Conservation (phyloP, 805 yeast species). For the Schwanniomyces occidentalis region DNA sequence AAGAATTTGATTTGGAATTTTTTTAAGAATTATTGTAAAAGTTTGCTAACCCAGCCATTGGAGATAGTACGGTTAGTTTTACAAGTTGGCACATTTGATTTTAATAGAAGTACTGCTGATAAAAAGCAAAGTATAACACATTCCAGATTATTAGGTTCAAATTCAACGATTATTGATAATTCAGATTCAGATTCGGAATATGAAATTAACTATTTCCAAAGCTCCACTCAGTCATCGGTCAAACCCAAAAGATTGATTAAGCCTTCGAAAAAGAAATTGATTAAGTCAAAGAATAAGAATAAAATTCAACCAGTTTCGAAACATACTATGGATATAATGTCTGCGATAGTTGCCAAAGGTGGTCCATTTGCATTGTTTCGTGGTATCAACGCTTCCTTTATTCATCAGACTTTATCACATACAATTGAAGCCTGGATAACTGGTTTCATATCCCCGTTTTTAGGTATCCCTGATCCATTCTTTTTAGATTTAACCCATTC, state of each 20-base stretch:
- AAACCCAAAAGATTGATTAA: background rate
- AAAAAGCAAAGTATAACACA: conserved; percentile 4
- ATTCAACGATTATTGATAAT: conserved; percentile 8
- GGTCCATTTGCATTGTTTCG: conserved; percentile 73
- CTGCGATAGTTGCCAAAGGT: conserved; percentile 63
- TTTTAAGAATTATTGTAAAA: conserved; percentile 65
- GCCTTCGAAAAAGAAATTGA: conserved; percentile 1
- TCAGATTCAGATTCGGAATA: conserved; percentile 15
- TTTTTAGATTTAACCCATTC: conserved; percentile 81
- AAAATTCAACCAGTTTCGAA: conserved; percentile 57
- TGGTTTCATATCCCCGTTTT: conserved; percentile 78
- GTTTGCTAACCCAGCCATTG: conserved; percentile 80
- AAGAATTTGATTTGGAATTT: conserved; percentile 61
- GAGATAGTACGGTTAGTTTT: conserved; percentile 76
- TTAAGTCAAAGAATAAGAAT: conserved; percentile 8
- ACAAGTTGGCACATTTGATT: conserved; percentile 72
- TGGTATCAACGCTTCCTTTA: conserved; percentile 76
- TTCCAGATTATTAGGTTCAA: conserved; percentile 15
- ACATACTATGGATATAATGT: conserved; percentile 66
- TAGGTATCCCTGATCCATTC: conserved; percentile 85
- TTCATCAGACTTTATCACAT: conserved; percentile 69
- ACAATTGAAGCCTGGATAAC: conserved; percentile 91
- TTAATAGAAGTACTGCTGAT: conserved; percentile 15
- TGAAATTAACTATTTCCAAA: conserved; percentile 40
- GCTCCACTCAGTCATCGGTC: conserved; percentile 6